Evolutionary conservation across 805 yeast species (phyloP).

Genomic region (Suhomyces sp.): DNA sequence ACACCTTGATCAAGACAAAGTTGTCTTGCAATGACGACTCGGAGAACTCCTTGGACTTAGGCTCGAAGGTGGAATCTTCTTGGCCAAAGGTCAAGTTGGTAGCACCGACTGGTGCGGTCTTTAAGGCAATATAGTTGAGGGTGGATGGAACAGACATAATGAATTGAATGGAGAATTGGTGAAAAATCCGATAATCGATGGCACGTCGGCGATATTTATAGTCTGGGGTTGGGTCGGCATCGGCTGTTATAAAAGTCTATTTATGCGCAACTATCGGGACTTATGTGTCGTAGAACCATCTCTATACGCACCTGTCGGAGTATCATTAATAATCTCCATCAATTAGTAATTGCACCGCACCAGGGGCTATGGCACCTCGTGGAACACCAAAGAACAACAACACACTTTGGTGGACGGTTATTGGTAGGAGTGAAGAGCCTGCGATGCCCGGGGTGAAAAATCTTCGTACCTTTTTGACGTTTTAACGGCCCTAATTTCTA

Average conservation of each 20-base stretch:
- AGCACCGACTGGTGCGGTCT: constrained; percentile 18
- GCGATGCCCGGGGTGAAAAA: no score
- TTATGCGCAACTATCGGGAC: no score
- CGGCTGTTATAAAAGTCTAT: no score
- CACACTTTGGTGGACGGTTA: no score
- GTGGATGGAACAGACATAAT: constrained; percentile 15
- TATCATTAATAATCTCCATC: background rate
- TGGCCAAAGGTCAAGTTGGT: constrained; percentile 18
- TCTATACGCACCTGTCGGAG: background rate
- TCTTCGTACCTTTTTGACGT: no score
- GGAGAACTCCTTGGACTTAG: constrained; percentile 12
- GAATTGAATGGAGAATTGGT: no score
- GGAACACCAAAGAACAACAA: no score
- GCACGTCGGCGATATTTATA: background rate
- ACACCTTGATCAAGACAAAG: constrained; percentile 25
- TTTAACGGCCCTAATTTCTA: no score
- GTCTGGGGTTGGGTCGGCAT: background rate
- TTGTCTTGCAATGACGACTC: constrained; percentile 19
- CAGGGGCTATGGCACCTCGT: no score
- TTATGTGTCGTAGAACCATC: no score
- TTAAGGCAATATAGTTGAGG: constrained; percentile 20
- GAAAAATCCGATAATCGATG: background rate
- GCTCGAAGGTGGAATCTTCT: constrained; percentile 29
- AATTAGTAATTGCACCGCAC: no score
- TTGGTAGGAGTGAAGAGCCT: no score